These are phyloP conservation scores for Fistulifera pelliculosa DNA, from an alignment of 108 stramenopile genomes.

Conservation along the genomic window DNA sequence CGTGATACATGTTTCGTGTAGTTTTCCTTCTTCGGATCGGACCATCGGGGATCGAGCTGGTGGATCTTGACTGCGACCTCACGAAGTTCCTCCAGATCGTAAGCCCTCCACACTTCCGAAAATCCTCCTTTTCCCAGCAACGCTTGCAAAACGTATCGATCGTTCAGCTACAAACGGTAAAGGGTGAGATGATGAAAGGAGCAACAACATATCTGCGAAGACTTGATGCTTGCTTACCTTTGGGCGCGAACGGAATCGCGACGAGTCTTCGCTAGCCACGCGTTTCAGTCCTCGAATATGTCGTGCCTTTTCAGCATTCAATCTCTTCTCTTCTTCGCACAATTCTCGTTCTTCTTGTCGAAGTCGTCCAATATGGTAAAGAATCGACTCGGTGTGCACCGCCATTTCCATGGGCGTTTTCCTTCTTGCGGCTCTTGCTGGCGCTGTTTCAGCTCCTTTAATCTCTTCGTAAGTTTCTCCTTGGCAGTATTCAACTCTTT, in stretches of 20 bases:
- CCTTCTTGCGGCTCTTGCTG: background rate
- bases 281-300: slow-evolving; percentile 71
- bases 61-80: slow-evolving; percentile 98
- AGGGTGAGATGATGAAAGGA: background rate
- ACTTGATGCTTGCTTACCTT: slow-evolving; percentile 36
- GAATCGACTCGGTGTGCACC: slow-evolving; percentile 42
- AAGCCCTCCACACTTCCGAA: slow-evolving; percentile 97
- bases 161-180: slow-evolving; percentile 41
- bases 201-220: background rate
- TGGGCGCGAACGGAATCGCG: slow-evolving; percentile 51
- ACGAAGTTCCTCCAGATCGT: slow-evolving; percentile 72
- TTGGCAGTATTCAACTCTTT: slow-evolving; percentile 30
- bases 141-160: slow-evolving; percentile 84
- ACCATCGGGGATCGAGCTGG: slow-evolving; percentile 92
- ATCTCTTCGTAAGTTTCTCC: slow-evolving; percentile 29
- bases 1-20: slow-evolving; percentile 97
- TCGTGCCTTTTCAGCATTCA: slow-evolving; percentile 61
- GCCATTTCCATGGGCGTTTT: slow-evolving; percentile 26
- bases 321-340: slow-evolving; percentile 44
- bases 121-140: slow-evolving; percentile 97
- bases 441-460: slow-evolving; percentile 29
- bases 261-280: slow-evolving; percentile 75
- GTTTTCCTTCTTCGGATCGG: slow-evolving; percentile 87
- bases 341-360: slow-evolving; percentile 46
- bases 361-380: slow-evolving; percentile 53